Evolutionary conservation across 805 yeast species (phyloP), one percentile per base, ranked within the genome.

Genomic region (Candida pini): DNA sequence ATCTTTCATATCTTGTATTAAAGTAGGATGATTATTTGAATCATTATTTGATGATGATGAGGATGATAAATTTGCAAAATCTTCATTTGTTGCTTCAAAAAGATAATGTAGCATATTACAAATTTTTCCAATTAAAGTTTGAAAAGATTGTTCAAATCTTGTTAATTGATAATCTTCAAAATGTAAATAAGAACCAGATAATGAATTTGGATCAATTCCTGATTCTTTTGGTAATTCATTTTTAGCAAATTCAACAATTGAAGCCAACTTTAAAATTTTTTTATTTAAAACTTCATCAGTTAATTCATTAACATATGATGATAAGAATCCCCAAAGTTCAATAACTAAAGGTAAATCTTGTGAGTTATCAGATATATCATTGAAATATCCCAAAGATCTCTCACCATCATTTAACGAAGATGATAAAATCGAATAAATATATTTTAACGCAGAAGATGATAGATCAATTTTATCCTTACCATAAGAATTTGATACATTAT

Each of bases 281-380:
- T 49, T 50, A 17, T 52, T 51, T 5, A 64, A 51, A 7, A 65
- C 53, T 6, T 48, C 54, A 14, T 63, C 54, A 1, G 58, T 45
- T 4, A 57, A 43, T 39, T 53, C 56, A 24, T 38, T 38, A 12
- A 77, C 47, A 25, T 67, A 71, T 6, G 64, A 65, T 2, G 63
- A 44, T 17, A 74, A 49, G 25, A 68, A 56, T n/a, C 68, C 49
- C 87, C 87, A 80, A 63, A 75, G 66, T 39, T 77, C 81, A 17
- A 69, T 59, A 16, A 78, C 62, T 18, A 72, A 63, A 1, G 78
- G 71, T n/a, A 75, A 58, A 47, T 79, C 85, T 3, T 50, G 20
- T 2, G 44, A 30, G n/a, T 44, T 47, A 31, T 38, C 34, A 10
- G 12, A 15, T 4, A 45, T 41, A 50, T 51, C 17, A 46, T 54